Evolutionary conservation across 306 rosid species (phyloP), one percentile per base, ranked within the genome.

Genomic region (Sicyos baderoa): DNA sequence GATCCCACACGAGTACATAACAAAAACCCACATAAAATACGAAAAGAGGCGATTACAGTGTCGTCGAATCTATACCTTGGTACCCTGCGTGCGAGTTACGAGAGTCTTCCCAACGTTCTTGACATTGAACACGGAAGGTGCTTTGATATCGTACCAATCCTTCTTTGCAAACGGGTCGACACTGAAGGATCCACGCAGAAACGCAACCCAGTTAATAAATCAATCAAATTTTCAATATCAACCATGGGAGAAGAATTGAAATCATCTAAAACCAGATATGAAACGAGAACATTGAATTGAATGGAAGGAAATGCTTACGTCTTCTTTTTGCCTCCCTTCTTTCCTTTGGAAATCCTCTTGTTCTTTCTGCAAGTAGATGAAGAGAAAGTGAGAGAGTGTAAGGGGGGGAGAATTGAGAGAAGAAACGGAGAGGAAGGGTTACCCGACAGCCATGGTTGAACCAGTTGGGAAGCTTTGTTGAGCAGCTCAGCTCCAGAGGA

Each of bases 241-340:
- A 11, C 68, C 18, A 40, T 7, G 9, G 7, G 44, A 44, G 12
- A 32, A 32, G 5, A 1, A 47, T 22, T 17, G 10, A 74, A 47
- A 65, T 0, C 21, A 61, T 35, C 68, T 5, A 17, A 5, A 22
- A 6, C 27, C n/a, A 53, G 48, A 72, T 0, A 3, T 0, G 9
- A 5, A 1, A 42, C 3, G 35, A 16, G 15, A 16, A 47, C 1
- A 14, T 45, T 12, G 16, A 0, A 60, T 7, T 42, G 16, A 11
- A 11, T 0, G 1, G 9, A 27, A 4, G 4, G 18, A 40, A 19
- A 57, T 12, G 77, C 91, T 78, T 6, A 93, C 97, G 97, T 89
- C 70, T 93, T 93, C 96, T 93, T 93, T 87, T 93, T 93, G 79
- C 97, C 93, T 64, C 99, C 99, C 83, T 93, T 93, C 86, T 90